Conservation (phyloP, 768 basidiomycete species). For the Suillus brevipes region DNA sequence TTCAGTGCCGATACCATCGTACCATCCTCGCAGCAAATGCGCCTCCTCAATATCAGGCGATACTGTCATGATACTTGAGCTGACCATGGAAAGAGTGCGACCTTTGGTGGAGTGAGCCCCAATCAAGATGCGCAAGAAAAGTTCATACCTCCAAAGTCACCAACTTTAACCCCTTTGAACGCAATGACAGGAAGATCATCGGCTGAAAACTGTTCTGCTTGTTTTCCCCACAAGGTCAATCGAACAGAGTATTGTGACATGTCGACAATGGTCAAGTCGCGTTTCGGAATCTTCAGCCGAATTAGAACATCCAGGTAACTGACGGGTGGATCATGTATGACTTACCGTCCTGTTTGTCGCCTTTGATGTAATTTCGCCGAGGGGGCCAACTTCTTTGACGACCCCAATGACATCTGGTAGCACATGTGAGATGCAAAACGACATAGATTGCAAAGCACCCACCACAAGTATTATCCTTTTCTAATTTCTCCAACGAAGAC, state of each 20-base stretch:
- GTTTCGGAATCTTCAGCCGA: constrained; percentile 68
- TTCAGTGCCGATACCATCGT: constrained; percentile 65
- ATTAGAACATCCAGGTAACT: constrained; percentile 1
- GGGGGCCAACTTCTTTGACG: constrained; percentile 72
- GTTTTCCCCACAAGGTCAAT: constrained; percentile 94
- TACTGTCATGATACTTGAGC: constrained; percentile 76
- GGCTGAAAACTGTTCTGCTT: constrained; percentile 78
- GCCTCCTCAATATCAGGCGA: constrained; percentile 94
- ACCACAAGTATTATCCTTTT: constrained; percentile 88
- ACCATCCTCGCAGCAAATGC: constrained; percentile 89
- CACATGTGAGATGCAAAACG: not conserved
- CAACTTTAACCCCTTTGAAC: constrained; percentile 91
- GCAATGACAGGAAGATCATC: constrained; percentile 74
- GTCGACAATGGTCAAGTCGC: constrained; percentile 89
- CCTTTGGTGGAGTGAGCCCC: constrained; percentile 42
- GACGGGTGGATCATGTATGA: not conserved
- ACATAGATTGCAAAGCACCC: constrained; percentile 23
- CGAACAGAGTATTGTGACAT: constrained; percentile 74
- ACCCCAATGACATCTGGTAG: constrained; percentile 80
- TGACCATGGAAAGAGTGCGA: constrained; percentile 81
- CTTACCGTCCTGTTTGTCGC: constrained; percentile 64
- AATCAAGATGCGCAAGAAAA: not conserved
- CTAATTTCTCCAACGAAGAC: constrained; percentile 54
- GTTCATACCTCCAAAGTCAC: constrained; percentile 78
- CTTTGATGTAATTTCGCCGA: constrained; percentile 75